Percentiles rank a stretch among this genome's conserved stretches.
These are phyloP conservation scores for Bipolaris bicolor DNA, from an alignment of 2,329 filamentous ascomycete species.

Conservation along the genomic window DNA sequence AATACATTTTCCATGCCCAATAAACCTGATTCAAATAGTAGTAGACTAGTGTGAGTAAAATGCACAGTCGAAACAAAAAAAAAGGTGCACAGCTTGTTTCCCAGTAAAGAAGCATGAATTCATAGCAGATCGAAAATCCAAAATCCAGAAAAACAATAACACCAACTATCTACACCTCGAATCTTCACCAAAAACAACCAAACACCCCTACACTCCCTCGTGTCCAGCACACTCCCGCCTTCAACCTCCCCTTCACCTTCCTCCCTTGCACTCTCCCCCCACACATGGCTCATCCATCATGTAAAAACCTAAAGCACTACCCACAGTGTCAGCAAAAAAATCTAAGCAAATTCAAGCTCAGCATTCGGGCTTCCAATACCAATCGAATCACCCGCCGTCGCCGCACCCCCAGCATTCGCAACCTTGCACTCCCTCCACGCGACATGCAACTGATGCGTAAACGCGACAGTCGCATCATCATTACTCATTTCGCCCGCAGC, in stretches of 20 bases:
- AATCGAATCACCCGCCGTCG: constrained; percentile 27
- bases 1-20: background rate
- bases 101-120: constrained; percentile 1
- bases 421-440: constrained; percentile 36
- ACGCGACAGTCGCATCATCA: constrained; percentile 45
- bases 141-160: background rate
- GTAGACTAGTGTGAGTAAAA: no score
- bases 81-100: background rate
- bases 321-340: background rate
- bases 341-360: constrained; percentile 17
- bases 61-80: no score
- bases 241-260: no score
- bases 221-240: background rate
- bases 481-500: constrained; percentile 41
- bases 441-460: constrained; percentile 46
- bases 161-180: constrained; percentile 5
- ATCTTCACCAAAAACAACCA: background rate
- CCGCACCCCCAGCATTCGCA: constrained; percentile 14
- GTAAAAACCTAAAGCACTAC: background rate
- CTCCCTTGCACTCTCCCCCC: background rate
- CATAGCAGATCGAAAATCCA: background rate
- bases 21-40: background rate
- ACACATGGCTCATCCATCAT: background rate
- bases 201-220: no score
- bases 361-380: constrained; percentile 33